Percentiles rank a stretch among this genome's conserved stretches.
Evolutionary conservation across 176 grass and related monocot genomes (phyloP).

Genomic region (Bolboschoenus planiculmis): DNA sequence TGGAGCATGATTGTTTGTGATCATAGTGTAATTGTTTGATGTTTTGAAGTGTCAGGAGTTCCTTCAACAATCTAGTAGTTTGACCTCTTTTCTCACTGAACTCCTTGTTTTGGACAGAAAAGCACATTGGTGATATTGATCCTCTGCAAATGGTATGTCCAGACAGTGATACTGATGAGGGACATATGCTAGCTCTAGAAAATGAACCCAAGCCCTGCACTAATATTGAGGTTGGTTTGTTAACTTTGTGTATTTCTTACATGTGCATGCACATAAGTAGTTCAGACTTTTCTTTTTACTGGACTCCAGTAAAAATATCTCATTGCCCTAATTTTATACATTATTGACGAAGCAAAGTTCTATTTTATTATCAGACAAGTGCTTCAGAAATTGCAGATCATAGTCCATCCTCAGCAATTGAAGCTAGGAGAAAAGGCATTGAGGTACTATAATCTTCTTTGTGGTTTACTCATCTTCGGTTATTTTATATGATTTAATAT

Average conservation of each 20-base stretch:
- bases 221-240: conserved; percentile 11
- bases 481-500: background rate
- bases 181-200: background rate
- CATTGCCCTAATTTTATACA: background rate
- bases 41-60: background rate
- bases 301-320: background rate
- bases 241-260: background rate
- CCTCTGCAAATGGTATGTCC: conserved; percentile 9
- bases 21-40: background rate
- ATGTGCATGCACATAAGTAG: background rate
- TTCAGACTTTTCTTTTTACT: background rate
- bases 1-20: background rate
- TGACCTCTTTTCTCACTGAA: background rate
- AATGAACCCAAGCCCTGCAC: background rate
- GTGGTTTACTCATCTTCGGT: background rate
- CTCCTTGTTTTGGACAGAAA: background rate
- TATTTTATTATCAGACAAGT: background rate
- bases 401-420: background rate
- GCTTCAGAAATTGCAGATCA: background rate
- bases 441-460: background rate
- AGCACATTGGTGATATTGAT: background rate
- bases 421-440: background rate
- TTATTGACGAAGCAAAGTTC: background rate
- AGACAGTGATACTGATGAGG: conserved; percentile 1
- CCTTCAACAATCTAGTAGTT: background rate